Conservation (phyloP, 2,329 filamentous ascomycete genomes). For the Emydomyces testavorans region DNA sequence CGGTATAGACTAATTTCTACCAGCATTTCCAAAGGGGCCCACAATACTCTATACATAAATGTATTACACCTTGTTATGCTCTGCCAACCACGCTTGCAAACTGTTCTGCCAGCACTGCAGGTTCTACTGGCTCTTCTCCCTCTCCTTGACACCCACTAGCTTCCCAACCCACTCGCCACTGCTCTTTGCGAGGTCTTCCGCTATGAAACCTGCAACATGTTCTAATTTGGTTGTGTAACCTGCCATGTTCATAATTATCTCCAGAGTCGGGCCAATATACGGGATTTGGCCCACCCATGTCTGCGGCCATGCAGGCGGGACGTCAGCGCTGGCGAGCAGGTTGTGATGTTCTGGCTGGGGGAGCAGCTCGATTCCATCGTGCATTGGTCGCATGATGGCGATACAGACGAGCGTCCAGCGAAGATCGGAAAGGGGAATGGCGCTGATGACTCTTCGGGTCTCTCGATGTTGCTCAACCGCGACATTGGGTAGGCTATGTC, state of each 20-base stretch:
- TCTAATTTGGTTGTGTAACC: constrained; percentile 32
- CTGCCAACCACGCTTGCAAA: too few relatives aligned
- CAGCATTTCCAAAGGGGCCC: too few relatives aligned
- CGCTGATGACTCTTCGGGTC: constrained; percentile 23
- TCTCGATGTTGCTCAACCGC: constrained; percentile 29
- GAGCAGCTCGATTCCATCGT: constrained; percentile 23
- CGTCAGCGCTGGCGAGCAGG: constrained; percentile 23
- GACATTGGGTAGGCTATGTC: constrained; percentile 21
- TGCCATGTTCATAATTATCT: constrained; percentile 21
- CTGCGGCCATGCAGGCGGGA: constrained; percentile 27
- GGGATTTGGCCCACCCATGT: constrained; percentile 26
- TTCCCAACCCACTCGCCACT: constrained; percentile 26
- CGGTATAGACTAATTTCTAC: too few relatives aligned
- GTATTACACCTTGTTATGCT: too few relatives aligned
- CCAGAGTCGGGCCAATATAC: constrained; percentile 25
- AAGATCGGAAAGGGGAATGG: constrained; percentile 23
- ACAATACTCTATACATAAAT: too few relatives aligned
- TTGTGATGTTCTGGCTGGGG: constrained; percentile 19
- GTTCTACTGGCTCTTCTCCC: constrained; percentile 11
- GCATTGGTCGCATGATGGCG: constrained; percentile 28
- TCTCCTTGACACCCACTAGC: constrained; percentile 29
- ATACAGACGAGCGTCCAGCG: constrained; percentile 34
- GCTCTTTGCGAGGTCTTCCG: constrained; percentile 27
- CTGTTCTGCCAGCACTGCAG: too few relatives aligned
- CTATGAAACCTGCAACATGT: constrained; percentile 35